Base-by-base conservation (phyloP, 352 stramenopile genomes). In the Globisporangium parvum region DNA sequence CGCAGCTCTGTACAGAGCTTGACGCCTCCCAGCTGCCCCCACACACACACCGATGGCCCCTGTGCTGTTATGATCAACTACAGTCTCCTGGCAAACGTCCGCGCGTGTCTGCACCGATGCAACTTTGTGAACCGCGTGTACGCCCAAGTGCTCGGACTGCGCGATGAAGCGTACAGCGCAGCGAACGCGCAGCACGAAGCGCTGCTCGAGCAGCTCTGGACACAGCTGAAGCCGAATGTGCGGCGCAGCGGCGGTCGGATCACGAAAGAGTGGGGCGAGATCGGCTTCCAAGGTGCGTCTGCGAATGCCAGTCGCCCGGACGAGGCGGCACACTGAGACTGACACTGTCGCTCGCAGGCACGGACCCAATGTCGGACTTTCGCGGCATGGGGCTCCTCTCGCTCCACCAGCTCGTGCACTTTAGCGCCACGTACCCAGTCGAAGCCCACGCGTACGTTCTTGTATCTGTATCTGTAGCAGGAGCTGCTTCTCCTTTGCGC, bases 221-320 rank as follows among this genome's bases (percentile, higher is more conserved):
- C 54, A 20, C 87, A 84, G 24, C 66, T 93, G 41, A 94, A 94
- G 72, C 85, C 85, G 0, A 67, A 85, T 45, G 68, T 91, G 18
- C 85, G 85, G 57, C 82, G 85, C 51, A 65, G 69, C 37, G 80
- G 82, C 45, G 85, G 85, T 26, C 72, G 85, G 1, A 88, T 91
- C 55, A 94, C 85, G 2, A 94, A 93, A 61, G 85, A 94, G 44
- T 94, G 85, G 85, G 80, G 78, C 31, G 85, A 94, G 42, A 93
- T 94, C 49, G 85, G 85, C 26, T 94, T 94, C 47, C 82, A 94
- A 83, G 84, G 83, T 89, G 53, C 2, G 49, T 31, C 33, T 20
- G 5, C 1, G 9, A 18, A 21, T 37, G 20, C 14, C 17, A 37
- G 17, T 15, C 10, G 17, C 12, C 31, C 31, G 6, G 31, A 37